Evolutionary conservation across 441 rosid genomes (phyloP).

Genomic region (Erodium texanum): DNA sequence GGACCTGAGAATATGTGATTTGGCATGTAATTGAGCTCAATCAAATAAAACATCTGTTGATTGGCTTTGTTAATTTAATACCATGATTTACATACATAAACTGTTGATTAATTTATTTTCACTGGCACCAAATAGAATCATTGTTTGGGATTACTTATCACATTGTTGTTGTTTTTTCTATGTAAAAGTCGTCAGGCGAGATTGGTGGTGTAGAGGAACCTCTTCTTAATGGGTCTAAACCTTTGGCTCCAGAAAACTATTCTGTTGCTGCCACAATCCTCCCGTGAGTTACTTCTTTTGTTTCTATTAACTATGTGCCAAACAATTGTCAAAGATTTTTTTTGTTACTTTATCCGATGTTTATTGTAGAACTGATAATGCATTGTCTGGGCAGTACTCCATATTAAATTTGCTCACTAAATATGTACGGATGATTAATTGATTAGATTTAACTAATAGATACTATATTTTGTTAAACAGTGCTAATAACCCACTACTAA

Average conservation of each 20-base stretch:
- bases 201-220: conserved; percentile 50
- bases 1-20: background rate
- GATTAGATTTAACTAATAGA: background rate
- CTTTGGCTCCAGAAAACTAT: conserved; percentile 40
- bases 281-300: conserved; percentile 45
- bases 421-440: background rate
- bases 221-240: conserved; percentile 38
- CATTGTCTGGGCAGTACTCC: background rate
- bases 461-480: background rate
- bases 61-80: background rate
- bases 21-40: background rate
- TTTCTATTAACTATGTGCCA: no score
- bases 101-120: background rate
- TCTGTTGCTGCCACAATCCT: conserved; percentile 53
- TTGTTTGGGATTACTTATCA: conserved; percentile 2
- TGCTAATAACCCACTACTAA: no score
- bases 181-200: conserved; percentile 57
- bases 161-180: conserved; percentile 14
- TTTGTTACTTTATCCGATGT: background rate
- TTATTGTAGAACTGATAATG: background rate
- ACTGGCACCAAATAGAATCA: background rate
- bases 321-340: no score
- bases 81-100: background rate
- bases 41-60: background rate
- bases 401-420: background rate